Conservation (phyloP, 805 yeast species). For the Hanseniaspora jakobsenii region DNA sequence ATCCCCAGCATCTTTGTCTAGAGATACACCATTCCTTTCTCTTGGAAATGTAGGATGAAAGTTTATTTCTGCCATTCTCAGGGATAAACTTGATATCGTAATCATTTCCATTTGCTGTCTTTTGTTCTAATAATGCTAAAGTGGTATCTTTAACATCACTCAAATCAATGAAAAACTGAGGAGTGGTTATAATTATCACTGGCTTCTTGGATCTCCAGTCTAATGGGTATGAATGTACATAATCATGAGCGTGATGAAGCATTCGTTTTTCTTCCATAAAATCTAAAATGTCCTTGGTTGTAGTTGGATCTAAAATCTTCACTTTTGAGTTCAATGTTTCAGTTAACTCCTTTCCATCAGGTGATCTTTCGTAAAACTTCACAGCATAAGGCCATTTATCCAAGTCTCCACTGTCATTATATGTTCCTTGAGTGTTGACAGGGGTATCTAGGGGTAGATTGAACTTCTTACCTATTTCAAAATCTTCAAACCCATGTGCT, state of each 20-base stretch:
- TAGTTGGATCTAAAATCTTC: slow-evolving; percentile 43
- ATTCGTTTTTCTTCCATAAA: slow-evolving; percentile 33
- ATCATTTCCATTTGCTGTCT: background rate
- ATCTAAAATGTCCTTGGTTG: slow-evolving; percentile 37
- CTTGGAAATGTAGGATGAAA: slow-evolving; percentile 56
- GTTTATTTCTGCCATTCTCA: slow-evolving; percentile 54
- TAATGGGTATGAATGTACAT: slow-evolving; percentile 80
- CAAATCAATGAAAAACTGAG: slow-evolving; percentile 92
- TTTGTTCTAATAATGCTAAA: slow-evolving; percentile 37
- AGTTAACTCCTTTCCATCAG: too few species aligned
- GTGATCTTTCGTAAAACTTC: too few species aligned
- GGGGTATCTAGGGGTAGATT: slow-evolving; percentile 57
- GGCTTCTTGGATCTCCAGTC: slow-evolving; percentile 97
- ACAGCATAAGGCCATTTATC: slow-evolving; percentile 16
- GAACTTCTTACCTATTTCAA: slow-evolving; percentile 49
- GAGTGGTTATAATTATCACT: slow-evolving; percentile 85
- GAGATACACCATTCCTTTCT: slow-evolving; percentile 97
- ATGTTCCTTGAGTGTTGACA: slow-evolving; percentile 65
- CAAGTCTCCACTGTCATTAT: slow-evolving; percentile 33
- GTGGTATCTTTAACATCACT: slow-evolving; percentile 58
- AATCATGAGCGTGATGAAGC: slow-evolving; percentile 39
- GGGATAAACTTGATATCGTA: slow-evolving; percentile 59
- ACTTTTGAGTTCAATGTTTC: background rate
- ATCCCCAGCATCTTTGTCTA: slow-evolving; percentile 95
- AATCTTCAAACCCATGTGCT: slow-evolving; percentile 95